phyloP scores from a whole-genome alignment of 305 asterid species.

The Solanum hybrid region DNA sequence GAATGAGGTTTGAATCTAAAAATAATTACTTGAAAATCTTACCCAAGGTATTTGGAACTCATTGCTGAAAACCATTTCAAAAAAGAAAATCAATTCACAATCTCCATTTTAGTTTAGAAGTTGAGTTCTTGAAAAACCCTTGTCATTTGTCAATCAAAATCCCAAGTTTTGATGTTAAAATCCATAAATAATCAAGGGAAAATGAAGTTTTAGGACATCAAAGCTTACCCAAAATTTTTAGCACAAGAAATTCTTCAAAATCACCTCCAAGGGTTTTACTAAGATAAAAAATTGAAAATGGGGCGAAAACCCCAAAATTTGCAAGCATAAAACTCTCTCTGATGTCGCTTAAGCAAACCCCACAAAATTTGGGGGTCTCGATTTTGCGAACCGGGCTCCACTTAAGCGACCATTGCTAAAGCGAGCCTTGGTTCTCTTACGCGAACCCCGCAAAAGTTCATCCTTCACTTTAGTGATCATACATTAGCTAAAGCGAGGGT shows the following conservation, averaged over 20 bases:
- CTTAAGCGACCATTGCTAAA: no score
- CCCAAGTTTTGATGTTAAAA: background rate
- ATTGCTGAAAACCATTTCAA: background rate
- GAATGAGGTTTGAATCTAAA: background rate
- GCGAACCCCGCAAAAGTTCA: background rate
- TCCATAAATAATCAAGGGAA: background rate
- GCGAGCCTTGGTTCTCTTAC: no score
- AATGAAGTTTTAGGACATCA: no score
- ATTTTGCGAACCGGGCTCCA: no score
- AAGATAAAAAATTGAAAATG: no score
- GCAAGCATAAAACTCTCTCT: background rate
- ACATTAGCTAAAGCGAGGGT: background rate
- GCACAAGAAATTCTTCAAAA: background rate
- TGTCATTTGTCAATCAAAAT: background rate
- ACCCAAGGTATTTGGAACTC: background rate
- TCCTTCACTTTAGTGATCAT: background rate
- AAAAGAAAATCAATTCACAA: background rate
- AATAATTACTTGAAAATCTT: no score
- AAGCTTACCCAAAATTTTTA: background rate
- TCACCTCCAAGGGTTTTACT: background rate
- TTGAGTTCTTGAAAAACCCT: background rate
- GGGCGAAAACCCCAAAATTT: background rate
- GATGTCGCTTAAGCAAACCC: background rate
- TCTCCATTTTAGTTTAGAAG: background rate
- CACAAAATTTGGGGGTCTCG: no score